Evolutionary conservation across 1,284 basidiomycete species (phyloP).

Genomic region (Ceratobasidium theobromae): DNA sequence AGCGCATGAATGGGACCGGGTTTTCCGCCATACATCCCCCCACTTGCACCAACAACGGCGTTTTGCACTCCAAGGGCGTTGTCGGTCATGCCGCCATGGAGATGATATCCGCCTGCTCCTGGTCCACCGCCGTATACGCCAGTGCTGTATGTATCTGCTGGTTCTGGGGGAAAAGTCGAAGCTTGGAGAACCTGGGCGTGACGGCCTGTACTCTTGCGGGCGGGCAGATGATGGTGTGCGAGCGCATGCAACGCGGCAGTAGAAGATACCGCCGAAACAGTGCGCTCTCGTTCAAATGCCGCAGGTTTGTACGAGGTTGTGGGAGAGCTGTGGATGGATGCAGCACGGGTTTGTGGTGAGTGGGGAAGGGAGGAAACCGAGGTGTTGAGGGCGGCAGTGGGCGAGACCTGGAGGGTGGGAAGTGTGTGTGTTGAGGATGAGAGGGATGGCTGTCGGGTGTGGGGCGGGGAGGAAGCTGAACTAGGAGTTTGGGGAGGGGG

Average conservation of each 20-base stretch:
- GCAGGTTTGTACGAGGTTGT: conserved; percentile 11
- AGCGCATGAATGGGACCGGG: conserved; percentile 19
- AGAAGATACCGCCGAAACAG: conserved; percentile 12
- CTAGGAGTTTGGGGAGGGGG: conserved; percentile 16
- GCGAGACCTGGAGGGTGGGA: conserved; percentile 21
- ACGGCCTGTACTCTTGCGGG: background rate
- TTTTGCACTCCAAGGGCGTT: background rate
- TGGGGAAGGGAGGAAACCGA: conserved; percentile 27
- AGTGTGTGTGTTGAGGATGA: conserved; percentile 22
- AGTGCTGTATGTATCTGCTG: conserved; percentile 13
- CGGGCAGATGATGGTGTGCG: background rate
- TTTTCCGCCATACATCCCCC: conserved; percentile 27
- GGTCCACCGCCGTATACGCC: conserved; percentile 23
- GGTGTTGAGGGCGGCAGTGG: conserved; percentile 7
- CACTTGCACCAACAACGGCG: conserved; percentile 3
- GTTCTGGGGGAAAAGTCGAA: conserved; percentile 25
- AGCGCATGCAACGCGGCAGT: conserved; percentile 20
- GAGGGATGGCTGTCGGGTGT: conserved; percentile 13
- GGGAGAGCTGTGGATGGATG: conserved; percentile 8
- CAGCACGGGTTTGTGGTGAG: conserved; percentile 12
- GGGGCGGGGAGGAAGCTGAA: conserved; percentile 5
- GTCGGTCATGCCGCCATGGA: background rate
- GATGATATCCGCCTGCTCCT: conserved; percentile 6
- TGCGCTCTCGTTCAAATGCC: conserved; percentile 19
- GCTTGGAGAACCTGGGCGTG: background rate